phyloP scores from a whole-genome alignment of 176 grass and related monocot species.

The Aegilops speltoides region DNA sequence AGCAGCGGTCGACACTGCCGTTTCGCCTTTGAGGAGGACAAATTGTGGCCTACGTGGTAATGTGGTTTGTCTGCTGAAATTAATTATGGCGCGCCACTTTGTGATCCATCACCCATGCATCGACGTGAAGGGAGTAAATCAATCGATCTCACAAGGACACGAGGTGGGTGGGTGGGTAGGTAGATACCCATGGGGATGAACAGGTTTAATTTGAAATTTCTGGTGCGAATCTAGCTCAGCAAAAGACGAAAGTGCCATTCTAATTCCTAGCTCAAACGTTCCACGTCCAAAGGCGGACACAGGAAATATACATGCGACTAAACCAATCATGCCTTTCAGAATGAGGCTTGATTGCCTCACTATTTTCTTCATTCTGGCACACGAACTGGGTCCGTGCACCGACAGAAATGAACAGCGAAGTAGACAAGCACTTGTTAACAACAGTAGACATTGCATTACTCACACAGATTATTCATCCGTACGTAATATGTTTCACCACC shows the following conservation, averaged over 20 bases:
- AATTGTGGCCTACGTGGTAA: constrained; percentile 18
- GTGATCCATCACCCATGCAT: neutral
- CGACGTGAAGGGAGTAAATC: neutral
- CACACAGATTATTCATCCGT: neutral
- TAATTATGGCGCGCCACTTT: neutral
- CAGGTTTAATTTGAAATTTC: too few species aligned
- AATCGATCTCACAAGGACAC: neutral
- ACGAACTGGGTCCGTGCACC: neutral
- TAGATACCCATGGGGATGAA: neutral
- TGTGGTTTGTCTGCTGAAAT: constrained; percentile 11
- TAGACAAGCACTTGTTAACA: neutral
- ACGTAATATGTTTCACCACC: neutral
- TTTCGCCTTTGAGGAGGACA: neutral
- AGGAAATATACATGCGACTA: neutral
- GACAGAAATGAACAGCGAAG: constrained; percentile 1
- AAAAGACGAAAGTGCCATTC: neutral
- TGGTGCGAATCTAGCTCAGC: neutral
- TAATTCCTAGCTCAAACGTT: too few species aligned
- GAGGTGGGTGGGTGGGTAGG: neutral
- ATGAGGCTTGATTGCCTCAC: neutral
- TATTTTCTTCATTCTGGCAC: neutral
- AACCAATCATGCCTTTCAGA: neutral
- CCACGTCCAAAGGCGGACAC: too few species aligned
- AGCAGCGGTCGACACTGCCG: neutral
- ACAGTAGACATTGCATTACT: neutral